Evolutionary conservation across 192 early-diverging fungal genomes (phyloP), one percentile per base, ranked within the genome.

Genomic region (Funneliformis mosseae): DNA sequence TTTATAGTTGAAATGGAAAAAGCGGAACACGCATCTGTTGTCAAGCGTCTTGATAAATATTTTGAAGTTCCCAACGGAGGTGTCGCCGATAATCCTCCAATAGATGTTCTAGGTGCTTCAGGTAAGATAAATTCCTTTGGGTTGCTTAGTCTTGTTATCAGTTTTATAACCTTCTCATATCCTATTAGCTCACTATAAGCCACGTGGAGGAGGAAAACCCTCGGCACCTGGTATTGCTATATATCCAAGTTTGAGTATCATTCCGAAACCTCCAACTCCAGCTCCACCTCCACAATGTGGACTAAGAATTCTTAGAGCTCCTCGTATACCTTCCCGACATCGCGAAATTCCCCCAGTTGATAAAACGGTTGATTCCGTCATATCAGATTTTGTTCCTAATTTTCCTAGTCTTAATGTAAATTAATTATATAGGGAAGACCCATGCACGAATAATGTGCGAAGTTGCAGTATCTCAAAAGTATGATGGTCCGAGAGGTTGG

Each of bases 321-420:
- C n/a, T n/a, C n/a, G n/a, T n/a, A n/a, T n/a, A n/a, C n/a, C 9
- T 60, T 75, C 12, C 74, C 38, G 50, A 75, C 74, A 75, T 60
- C 0, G 0, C 60, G 74, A 75, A 6, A 75, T 60, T 75, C 59
- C 59, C 23, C 74, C 50, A 18, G 74, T 60, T 75, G 2, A 28
- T 28, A 75, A 38, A 61, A 21, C 74, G 21, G 74, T 75, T 75
- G 25, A 28, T 75, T 75, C 74, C 60, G 27, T 55, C 48, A 55
- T 61, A 39, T 74, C 4, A 55, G 23, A 60, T 60, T 75, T 75
- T 55, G 1, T 75, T 60, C 12, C 59, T 75, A 75, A 33, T 61
- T 75, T 74, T 14, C 74, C 16, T 75, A 75, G 50, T 75, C 50
- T 75, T 75, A 61, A n/a, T 50, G 60, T 75, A 75, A 75, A 75